phyloP scores from a whole-genome alignment of 2,329 filamentous ascomycete genomes.

The Byssoonygena ceratinophila region DNA sequence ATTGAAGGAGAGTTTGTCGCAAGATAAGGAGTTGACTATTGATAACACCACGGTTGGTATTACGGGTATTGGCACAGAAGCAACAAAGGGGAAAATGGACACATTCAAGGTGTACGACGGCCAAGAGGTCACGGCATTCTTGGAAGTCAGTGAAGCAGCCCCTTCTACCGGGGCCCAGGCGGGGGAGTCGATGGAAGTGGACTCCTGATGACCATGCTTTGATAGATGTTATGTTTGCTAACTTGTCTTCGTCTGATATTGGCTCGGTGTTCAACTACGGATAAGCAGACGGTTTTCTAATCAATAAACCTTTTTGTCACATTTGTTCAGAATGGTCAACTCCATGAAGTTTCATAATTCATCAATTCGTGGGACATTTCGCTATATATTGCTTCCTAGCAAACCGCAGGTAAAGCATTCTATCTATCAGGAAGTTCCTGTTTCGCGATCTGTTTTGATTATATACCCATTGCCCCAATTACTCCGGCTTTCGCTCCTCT shows the following conservation, averaged over 20 bases:
- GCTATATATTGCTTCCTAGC: not conserved
- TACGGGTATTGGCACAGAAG: slow-evolving; percentile 52
- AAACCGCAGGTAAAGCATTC: not conserved
- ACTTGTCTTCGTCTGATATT: not conserved
- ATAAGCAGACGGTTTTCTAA: slow-evolving; percentile 2
- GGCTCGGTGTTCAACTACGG: slow-evolving; percentile 6
- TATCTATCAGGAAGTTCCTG: not conserved
- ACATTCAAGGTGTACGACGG: slow-evolving; percentile 86
- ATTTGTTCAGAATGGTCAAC: not conserved
- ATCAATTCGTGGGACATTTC: not conserved
- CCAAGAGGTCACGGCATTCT: slow-evolving; percentile 71
- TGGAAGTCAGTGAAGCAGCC: slow-evolving; percentile 54
- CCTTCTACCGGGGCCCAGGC: slow-evolving; percentile 37
- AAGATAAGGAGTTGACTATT: slow-evolving; percentile 94
- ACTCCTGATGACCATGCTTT: slow-evolving; percentile 30
- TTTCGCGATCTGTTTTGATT: not conserved
- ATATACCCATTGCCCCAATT: not conserved
- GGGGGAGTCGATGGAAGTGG: slow-evolving; percentile 47
- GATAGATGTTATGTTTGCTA: not conserved
- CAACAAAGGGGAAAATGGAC: slow-evolving; percentile 52
- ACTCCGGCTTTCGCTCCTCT: not conserved
- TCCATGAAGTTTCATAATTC: not conserved
- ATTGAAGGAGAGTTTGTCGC: slow-evolving; percentile 86
- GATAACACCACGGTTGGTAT: slow-evolving; percentile 93
- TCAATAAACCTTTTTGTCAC: not conserved